Percentiles rank a stretch among this genome's conserved stretches.
Evolutionary conservation across 352 stramenopile species (phyloP).

Genomic region (Phytophthora pini): DNA sequence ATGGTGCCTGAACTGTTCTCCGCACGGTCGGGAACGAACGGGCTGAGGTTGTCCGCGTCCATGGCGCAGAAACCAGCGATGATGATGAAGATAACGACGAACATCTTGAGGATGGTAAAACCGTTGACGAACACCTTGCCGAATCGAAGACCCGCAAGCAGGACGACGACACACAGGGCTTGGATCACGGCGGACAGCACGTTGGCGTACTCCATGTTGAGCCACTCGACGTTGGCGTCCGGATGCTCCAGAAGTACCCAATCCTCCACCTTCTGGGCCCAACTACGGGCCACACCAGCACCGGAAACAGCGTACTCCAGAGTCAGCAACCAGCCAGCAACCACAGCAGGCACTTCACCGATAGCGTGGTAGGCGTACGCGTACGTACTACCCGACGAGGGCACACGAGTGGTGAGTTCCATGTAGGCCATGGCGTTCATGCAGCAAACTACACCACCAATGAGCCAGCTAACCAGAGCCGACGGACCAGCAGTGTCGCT

Average conservation of each 20-base stretch:
- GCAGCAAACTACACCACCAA: constrained; percentile 76
- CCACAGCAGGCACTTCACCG: constrained; percentile 86
- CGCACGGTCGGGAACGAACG: constrained; percentile 57
- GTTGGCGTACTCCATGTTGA: constrained; percentile 59
- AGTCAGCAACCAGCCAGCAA: constrained; percentile 79
- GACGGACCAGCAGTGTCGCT: constrained; percentile 72
- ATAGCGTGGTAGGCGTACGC: constrained; percentile 89
- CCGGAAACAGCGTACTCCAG: constrained; percentile 89
- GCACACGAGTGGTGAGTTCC: constrained; percentile 80
- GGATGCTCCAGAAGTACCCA: constrained; percentile 44
- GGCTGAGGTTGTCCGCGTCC: constrained; percentile 72
- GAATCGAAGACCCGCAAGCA: constrained; percentile 74
- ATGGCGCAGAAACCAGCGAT: constrained; percentile 82
- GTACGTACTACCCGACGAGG: constrained; percentile 87
- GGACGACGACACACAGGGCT: constrained; percentile 54
- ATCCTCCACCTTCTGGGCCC: constrained; percentile 86
- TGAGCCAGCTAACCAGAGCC: constrained; percentile 73
- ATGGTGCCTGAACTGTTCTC: constrained; percentile 31
- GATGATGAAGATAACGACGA: constrained; percentile 90
- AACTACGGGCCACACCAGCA: constrained; percentile 87
- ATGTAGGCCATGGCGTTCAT: constrained; percentile 83
- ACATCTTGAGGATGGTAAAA: constrained; percentile 72
- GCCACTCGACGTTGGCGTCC: constrained; percentile 35
- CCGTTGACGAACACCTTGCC: constrained; percentile 81
- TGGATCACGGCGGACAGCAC: constrained; percentile 55